Evolutionary conservation across 352 stramenopile genomes (phyloP).

Genomic region (Globisporangium iwayamae): DNA sequence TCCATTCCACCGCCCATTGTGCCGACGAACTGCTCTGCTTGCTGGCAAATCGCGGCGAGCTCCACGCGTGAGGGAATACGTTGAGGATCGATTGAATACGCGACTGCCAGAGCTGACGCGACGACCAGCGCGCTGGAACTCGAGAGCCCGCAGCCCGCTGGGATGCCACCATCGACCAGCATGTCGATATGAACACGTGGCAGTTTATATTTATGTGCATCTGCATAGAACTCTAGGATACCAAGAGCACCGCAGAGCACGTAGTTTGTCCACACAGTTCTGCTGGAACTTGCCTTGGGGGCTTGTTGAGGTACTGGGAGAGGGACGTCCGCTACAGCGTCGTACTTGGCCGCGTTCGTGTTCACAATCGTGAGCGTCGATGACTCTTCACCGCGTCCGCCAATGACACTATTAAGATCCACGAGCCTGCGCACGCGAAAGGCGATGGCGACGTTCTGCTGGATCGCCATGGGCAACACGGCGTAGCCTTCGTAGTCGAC

Average conservation of each 20-base stretch:
- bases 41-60: conserved; percentile 53
- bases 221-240: conserved; percentile 8
- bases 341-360: conserved; percentile 11
- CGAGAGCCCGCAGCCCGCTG: conserved; percentile 64
- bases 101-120: conserved; percentile 42
- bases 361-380: conserved; percentile 21
- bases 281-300: neutral
- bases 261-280: conserved; percentile 33
- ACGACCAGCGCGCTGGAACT: conserved; percentile 83
- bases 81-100: neutral
- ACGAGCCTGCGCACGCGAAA: conserved; percentile 19
- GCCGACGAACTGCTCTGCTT: conserved; percentile 60
- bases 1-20: conserved; percentile 86
- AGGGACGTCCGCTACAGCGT: conserved; percentile 8
- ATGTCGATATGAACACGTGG: conserved; percentile 21
- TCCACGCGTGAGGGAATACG: conserved; percentile 16
- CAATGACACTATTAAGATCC: neutral
- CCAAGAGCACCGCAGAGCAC: conserved; percentile 33
- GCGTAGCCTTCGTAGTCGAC: conserved; percentile 87
- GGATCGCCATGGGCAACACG: conserved; percentile 81
- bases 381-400: neutral
- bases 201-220: too few relatives aligned
- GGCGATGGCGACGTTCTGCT: conserved; percentile 53
- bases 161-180: conserved; percentile 66
- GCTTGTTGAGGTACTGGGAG: neutral